Evolutionary conservation across 2,329 filamentous ascomycete species (phyloP), one percentile per base, ranked within the genome.

Genomic region (Colletotrichum tropicale): DNA sequence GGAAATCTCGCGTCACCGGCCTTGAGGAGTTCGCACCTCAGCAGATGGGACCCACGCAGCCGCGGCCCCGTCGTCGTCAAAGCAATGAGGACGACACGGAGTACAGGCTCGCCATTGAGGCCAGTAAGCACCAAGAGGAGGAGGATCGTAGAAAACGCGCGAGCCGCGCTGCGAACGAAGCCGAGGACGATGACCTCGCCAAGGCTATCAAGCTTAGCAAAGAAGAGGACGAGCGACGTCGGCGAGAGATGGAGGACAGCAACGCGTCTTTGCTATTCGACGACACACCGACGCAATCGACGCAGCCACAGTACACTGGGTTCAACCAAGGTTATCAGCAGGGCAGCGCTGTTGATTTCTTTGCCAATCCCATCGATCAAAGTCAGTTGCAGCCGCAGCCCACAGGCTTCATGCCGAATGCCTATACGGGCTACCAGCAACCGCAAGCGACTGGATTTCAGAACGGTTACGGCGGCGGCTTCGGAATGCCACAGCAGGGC

Each of bases 271-370:
- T 95, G 24, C 89, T 99, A n/a, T 98, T 99, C 81, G 96, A 98
- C 80, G 95, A 98, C 80, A 91, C 91, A 43, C 89, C 93, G 8
- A 85, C 88, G 5, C 78, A 78, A 61, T 55, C 71, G 12, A 38
- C 77, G 34, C 94, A 95, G 80, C 91, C 94, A 43, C 95, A 96
- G 85, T 92, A 91, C 55, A 98, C 96, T 16, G 96, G 96, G 43
- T 96, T 95, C 87, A 98, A 98, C 85, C 96, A 98, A 86, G 96
- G 96, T 62, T 99, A 99, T 82, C 96, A 98, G 87, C 97, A 99
- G 86, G 96, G 98, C 83, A 94, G 94, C 73, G 95, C 95, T 15
- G 97, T 99, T 21, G 97, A 99, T 85, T 98, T 98, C 92, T 97
- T 98, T 80, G 97, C 96, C 75, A 99, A 99, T 84, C 95, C 96